Conservation (phyloP, 179 eudicot genomes). For the Patellifolia procumbens region DNA sequence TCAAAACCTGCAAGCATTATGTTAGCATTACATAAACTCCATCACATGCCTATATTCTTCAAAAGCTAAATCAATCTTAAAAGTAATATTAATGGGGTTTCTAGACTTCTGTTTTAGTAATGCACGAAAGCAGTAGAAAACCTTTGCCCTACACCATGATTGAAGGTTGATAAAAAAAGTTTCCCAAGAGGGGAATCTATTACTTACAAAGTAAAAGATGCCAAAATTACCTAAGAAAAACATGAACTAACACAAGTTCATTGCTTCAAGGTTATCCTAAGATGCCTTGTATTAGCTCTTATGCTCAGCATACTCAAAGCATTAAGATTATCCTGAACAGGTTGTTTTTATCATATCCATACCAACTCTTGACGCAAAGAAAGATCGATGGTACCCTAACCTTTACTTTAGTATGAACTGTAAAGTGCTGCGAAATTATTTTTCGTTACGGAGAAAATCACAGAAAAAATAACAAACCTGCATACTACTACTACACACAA, state of each 20-base stretch:
- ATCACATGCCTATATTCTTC: neutral
- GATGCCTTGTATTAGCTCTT: neutral
- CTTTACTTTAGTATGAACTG: too few relatives aligned
- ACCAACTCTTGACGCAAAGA: too few relatives aligned
- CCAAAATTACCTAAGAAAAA: neutral
- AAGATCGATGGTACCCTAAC: too few relatives aligned
- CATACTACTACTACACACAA: too few relatives aligned
- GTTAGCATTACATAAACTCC: neutral
- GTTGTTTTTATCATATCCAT: too few relatives aligned
- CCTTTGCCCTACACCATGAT: neutral
- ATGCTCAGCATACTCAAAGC: neutral
- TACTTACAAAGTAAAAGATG: neutral
- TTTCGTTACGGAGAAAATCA: too few relatives aligned
- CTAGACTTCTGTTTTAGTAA: neutral
- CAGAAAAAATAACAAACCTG: too few relatives aligned
- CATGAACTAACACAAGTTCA: neutral
- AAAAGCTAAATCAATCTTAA: neutral
- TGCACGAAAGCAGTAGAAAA: neutral
- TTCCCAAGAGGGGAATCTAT: neutral
- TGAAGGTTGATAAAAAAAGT: neutral
- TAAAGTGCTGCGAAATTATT: too few relatives aligned
- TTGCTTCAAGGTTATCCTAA: neutral
- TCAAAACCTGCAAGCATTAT: constrained; percentile 42
- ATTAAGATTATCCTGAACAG: too few relatives aligned
- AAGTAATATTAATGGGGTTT: neutral